These are phyloP conservation scores for Incumbomyces lentus DNA, from an alignment of 2,329 filamentous ascomycete genomes.

Conservation along the genomic window DNA sequence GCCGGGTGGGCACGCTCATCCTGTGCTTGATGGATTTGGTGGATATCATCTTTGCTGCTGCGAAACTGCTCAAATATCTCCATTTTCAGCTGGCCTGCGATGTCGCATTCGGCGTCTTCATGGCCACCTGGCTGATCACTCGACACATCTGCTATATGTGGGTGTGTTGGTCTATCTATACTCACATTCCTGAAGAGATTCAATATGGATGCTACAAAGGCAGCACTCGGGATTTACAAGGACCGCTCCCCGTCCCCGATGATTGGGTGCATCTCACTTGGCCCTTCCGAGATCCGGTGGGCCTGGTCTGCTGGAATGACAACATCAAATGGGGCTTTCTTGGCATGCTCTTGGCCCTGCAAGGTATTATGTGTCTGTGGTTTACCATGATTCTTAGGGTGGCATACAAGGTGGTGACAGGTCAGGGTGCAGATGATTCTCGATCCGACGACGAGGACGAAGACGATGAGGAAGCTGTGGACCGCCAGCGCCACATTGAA, in stretches of 20 bases:
- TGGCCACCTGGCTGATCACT: constrained; percentile 71
- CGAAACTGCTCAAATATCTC: constrained; percentile 89
- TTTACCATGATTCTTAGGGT: constrained; percentile 81
- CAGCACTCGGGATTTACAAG: constrained; percentile 43
- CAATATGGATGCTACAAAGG: constrained; percentile 62
- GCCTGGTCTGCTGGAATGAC: constrained; percentile 68
- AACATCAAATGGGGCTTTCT: constrained; percentile 69
- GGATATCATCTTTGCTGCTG: constrained; percentile 79
- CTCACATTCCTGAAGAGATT: constrained; percentile 53
- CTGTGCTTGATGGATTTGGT: constrained; percentile 89
- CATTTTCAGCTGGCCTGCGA: constrained; percentile 70
- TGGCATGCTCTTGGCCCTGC: constrained; percentile 62
- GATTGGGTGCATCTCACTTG: constrained; percentile 56
- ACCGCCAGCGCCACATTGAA: not conserved
- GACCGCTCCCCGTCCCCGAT: constrained; percentile 43
- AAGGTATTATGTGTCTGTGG: constrained; percentile 75
- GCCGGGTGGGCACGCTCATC: constrained; percentile 77
- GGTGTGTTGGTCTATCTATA: constrained; percentile 74
- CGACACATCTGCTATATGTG: constrained; percentile 72
- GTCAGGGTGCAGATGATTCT: constrained; percentile 69
- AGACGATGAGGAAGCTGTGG: constrained; percentile 43
- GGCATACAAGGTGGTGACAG: constrained; percentile 66
- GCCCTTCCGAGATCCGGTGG: constrained; percentile 61
- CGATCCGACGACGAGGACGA: constrained; percentile 79
- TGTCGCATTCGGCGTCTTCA: constrained; percentile 71